Evolutionary conservation across 2,329 filamentous ascomycete species (phyloP).

Genomic region (Pseudogymnoascus pannorum): DNA sequence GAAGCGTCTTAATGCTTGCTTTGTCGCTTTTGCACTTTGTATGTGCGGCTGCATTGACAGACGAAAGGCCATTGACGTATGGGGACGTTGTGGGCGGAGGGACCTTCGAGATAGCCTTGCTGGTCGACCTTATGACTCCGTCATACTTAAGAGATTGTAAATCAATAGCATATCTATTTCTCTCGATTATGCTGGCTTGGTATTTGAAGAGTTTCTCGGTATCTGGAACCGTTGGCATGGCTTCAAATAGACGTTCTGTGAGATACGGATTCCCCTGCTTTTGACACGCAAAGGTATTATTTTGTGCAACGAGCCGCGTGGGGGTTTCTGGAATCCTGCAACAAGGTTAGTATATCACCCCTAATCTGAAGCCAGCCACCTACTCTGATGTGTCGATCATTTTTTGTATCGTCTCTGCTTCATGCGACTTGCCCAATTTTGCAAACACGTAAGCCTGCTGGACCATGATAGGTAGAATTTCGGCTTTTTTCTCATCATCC

Average conservation of each 20-base stretch:
- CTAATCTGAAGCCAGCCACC: constrained; percentile 25
- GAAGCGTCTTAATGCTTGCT: constrained; percentile 60
- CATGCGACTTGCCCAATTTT: constrained; percentile 56
- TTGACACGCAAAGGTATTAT: constrained; percentile 48
- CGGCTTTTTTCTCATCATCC: constrained; percentile 66
- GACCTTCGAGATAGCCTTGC: constrained; percentile 36
- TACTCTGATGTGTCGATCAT: constrained; percentile 57
- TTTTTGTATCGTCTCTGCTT: constrained; percentile 56
- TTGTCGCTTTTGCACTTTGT: constrained; percentile 57
- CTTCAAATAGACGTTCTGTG: constrained; percentile 53
- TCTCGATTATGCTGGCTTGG: constrained; percentile 53
- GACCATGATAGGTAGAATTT: constrained; percentile 67
- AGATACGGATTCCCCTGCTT: constrained; percentile 57
- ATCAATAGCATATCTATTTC: constrained; percentile 58
- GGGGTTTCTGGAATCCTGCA: constrained; percentile 59
- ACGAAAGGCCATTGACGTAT: constrained; percentile 48
- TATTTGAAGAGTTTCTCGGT: constrained; percentile 65
- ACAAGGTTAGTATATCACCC: constrained; percentile 26
- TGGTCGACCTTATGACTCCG: constrained; percentile 48
- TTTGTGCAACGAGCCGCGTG: constrained; percentile 57
- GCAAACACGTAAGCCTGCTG: constrained; percentile 69
- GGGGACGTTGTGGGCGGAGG: constrained; percentile 42
- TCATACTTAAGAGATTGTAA: constrained; percentile 60
- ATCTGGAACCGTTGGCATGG: constrained; percentile 43
- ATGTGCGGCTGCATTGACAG: constrained; percentile 68